A percentile compares a stretch with the other conserved stretches of the same genome.
Evolutionary conservation across 805 yeast genomes (phyloP).

Genomic region (Osmozyma mogii): DNA sequence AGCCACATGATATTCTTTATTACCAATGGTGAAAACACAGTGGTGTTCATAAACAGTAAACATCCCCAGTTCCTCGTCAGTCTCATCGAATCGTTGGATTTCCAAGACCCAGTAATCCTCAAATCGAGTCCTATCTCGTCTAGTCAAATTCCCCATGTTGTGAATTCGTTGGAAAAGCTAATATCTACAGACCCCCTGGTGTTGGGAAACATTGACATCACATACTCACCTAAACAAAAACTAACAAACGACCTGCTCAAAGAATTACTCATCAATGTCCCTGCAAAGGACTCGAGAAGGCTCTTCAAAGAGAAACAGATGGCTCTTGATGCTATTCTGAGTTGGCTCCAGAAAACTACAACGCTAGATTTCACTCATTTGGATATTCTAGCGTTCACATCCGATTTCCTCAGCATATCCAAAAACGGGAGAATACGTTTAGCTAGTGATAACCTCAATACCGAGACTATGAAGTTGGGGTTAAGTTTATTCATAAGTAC

Average conservation of each 20-base stretch:
- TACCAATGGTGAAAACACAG: not conserved
- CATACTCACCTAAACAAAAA: slow-evolving; percentile 5
- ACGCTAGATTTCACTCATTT: slow-evolving; percentile 7
- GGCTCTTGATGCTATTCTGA: slow-evolving; percentile 2
- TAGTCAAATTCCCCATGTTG: slow-evolving; percentile 1
- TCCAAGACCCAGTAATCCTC: slow-evolving; percentile 5
- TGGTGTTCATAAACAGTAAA: slow-evolving; percentile 4
- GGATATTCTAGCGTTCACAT: slow-evolving; percentile 2
- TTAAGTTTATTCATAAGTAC: not conserved
- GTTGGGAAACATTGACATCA: slow-evolving; percentile 7
- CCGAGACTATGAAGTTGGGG: slow-evolving; percentile 1
- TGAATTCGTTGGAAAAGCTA: slow-evolving; percentile 2
- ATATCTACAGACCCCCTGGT: not conserved
- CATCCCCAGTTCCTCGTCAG: slow-evolving; percentile 6
- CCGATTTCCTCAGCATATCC: slow-evolving; percentile 3
- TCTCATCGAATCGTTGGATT: slow-evolving; percentile 8
- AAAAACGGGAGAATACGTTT: too few species aligned
- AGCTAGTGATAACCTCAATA: slow-evolving; percentile 1
- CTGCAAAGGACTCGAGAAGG: slow-evolving; percentile 4
- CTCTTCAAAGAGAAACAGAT: slow-evolving; percentile 1
- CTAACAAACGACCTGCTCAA: slow-evolving; percentile 6
- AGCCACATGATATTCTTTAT: slow-evolving; percentile 7
- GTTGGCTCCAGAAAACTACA: slow-evolving; percentile 8
- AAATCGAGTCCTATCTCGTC: slow-evolving; percentile 1
- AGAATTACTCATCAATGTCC: slow-evolving; percentile 4